phyloP scores from a whole-genome alignment of 75 land plant species.

The Sequoia sempervirens region DNA sequence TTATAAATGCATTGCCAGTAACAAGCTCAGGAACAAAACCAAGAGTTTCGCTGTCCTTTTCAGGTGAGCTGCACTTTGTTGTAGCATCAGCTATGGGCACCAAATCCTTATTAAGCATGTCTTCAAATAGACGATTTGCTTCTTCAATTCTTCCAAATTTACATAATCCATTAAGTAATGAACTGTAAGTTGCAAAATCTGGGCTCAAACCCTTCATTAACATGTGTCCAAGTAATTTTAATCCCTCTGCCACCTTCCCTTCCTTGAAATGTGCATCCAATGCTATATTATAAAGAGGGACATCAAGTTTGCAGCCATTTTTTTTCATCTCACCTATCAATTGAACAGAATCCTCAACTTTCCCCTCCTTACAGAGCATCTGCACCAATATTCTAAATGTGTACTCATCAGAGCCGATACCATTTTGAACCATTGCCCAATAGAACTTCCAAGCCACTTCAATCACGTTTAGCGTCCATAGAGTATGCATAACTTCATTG shows the following conservation, averaged over 20 bases:
- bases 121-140: conserved; percentile 21
- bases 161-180: conserved; percentile 40
- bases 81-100: conserved; percentile 36
- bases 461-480: background rate
- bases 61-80: conserved; percentile 17
- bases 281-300: conserved; percentile 34
- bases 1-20: conserved; percentile 50
- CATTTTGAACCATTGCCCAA: conserved; percentile 10
- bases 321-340: conserved; percentile 26
- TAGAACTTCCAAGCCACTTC: conserved; percentile 1
- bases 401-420: conserved; percentile 35
- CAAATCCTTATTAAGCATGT: conserved; percentile 50
- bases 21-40: conserved; percentile 44
- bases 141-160: conserved; percentile 16
- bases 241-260: conserved; percentile 45
- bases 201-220: conserved; percentile 34
- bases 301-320: conserved; percentile 25
- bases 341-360: conserved; percentile 21
- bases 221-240: conserved; percentile 32
- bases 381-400: conserved; percentile 45
- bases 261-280: conserved; percentile 54
- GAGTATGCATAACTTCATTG: background rate
- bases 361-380: conserved; percentile 20
- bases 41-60: conserved; percentile 26
- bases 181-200: conserved; percentile 27